Evolutionary conservation across 768 basidiomycete genomes (phyloP).

Genomic region (Pholiota molesta): DNA sequence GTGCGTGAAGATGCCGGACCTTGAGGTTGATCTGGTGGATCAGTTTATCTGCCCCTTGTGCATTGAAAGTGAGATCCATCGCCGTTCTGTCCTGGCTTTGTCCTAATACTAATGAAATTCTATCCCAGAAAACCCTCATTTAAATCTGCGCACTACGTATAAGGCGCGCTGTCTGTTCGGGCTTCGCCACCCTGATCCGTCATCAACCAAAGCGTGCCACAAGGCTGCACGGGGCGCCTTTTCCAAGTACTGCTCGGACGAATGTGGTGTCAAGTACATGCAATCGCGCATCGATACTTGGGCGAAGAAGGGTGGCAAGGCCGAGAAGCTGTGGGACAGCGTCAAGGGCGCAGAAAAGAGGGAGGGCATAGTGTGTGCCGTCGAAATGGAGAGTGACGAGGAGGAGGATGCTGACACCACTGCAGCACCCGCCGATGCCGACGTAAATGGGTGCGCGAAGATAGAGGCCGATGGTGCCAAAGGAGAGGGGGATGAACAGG

Average conservation of each 20-base stretch:
- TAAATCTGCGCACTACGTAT: constrained; percentile 74
- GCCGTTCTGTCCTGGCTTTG: neutral
- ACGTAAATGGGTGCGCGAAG: constrained; percentile 9
- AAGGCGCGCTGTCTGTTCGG: constrained; percentile 79
- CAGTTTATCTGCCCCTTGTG: constrained; percentile 90
- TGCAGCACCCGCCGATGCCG: neutral
- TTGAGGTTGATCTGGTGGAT: constrained; percentile 86
- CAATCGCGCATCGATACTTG: constrained; percentile 63
- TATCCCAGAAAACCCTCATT: constrained; percentile 54
- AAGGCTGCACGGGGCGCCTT: constrained; percentile 79
- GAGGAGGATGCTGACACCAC: constrained; percentile 21
- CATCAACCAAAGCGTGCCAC: constrained; percentile 71
- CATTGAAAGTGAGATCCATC: constrained; percentile 59
- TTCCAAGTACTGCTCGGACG: constrained; percentile 92
- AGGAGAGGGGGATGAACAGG: constrained; percentile 24
- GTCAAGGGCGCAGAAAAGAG: constrained; percentile 71
- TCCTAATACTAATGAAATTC: constrained; percentile 6
- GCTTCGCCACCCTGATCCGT: constrained; percentile 61
- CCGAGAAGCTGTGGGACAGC: constrained; percentile 70
- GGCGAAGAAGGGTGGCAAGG: constrained; percentile 63
- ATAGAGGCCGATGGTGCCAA: constrained; percentile 28
- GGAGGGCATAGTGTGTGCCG: constrained; percentile 64
- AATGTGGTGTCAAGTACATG: constrained; percentile 81
- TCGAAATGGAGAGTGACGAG: constrained; percentile 26
- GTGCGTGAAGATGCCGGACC: constrained; percentile 82